Conservation (phyloP, 164 flowering plant genomes). For the Litsea cubeba region DNA sequence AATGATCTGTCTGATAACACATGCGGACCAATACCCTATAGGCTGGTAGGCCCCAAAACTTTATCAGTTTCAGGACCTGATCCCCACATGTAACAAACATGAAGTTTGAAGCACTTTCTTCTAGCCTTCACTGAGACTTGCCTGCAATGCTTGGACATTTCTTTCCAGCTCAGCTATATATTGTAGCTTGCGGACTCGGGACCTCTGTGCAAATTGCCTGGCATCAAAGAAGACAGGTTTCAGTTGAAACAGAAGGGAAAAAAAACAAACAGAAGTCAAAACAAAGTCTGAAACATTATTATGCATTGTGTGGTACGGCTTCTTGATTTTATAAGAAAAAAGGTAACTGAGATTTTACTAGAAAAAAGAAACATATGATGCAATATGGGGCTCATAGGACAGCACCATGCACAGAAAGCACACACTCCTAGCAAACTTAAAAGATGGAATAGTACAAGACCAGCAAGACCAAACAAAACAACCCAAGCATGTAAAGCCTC, state of each 20-base stretch:
- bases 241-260: background rate
- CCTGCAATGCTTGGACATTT: conserved; percentile 83
- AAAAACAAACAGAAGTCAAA: too few species aligned
- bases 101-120: background rate
- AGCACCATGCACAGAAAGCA: too few species aligned
- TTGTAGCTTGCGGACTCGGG: conserved; percentile 94
- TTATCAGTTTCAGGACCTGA: background rate
- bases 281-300: too few species aligned
- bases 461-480: too few species aligned
- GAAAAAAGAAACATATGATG: too few species aligned
- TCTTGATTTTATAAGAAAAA: too few species aligned
- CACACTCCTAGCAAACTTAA: too few species aligned
- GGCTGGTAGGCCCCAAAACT: background rate
- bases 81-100: background rate
- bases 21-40: background rate
- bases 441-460: too few species aligned
- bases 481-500: too few species aligned
- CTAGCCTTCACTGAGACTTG: conserved; percentile 18
- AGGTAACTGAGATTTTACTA: too few species aligned
- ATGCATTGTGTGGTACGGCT: too few species aligned
- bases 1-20: background rate
- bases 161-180: conserved; percentile 93
- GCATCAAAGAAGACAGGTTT: conserved; percentile 15
- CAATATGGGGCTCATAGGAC: too few species aligned
- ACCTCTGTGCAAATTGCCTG: conserved; percentile 96